Conservation (phyloP, 1,284 basidiomycete species). For the Ceratobasidium theobromae region DNA sequence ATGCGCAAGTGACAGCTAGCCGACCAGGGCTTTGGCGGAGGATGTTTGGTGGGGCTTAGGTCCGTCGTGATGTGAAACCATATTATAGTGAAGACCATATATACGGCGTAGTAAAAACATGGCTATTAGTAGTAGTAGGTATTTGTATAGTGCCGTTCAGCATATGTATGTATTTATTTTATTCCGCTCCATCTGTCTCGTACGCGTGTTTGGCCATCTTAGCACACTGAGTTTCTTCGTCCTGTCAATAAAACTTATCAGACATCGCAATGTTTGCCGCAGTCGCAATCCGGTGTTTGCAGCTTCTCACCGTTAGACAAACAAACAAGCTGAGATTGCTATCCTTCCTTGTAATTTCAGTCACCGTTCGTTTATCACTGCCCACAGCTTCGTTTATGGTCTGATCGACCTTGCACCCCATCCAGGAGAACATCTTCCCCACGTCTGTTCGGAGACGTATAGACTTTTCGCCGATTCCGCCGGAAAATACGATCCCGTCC, state of each 20-base stretch:
- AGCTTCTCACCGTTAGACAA: conserved; percentile 46
- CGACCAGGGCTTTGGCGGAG: conserved; percentile 13
- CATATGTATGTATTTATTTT: conserved; percentile 14
- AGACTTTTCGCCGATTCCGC: conserved; percentile 81
- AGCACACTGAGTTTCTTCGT: conserved; percentile 48
- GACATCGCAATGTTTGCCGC: not conserved
- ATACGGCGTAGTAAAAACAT: too few relatives aligned
- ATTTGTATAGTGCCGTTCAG: conserved; percentile 1
- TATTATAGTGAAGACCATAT: too few relatives aligned
- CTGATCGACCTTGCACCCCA: conserved; percentile 59
- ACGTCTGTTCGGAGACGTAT: conserved; percentile 62
- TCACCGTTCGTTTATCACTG: conserved; percentile 40
- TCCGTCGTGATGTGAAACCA: not conserved
- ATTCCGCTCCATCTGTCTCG: not conserved
- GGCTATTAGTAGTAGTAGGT: not conserved
- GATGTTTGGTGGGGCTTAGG: conserved; percentile 12
- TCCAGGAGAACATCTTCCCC: conserved; percentile 53
- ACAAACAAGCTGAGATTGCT: conserved; percentile 47
- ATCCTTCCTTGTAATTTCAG: conserved; percentile 42
- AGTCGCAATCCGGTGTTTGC: not conserved
- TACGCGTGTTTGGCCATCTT: conserved; percentile 35
- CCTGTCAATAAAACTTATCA: conserved; percentile 25
- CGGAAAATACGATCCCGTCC: conserved; percentile 81
- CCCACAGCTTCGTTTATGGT: conserved; percentile 48
- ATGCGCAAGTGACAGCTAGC: not conserved